phyloP scores from a whole-genome alignment of 2,329 filamentous ascomycete genomes.

The Pyrenochaeta sp. region DNA sequence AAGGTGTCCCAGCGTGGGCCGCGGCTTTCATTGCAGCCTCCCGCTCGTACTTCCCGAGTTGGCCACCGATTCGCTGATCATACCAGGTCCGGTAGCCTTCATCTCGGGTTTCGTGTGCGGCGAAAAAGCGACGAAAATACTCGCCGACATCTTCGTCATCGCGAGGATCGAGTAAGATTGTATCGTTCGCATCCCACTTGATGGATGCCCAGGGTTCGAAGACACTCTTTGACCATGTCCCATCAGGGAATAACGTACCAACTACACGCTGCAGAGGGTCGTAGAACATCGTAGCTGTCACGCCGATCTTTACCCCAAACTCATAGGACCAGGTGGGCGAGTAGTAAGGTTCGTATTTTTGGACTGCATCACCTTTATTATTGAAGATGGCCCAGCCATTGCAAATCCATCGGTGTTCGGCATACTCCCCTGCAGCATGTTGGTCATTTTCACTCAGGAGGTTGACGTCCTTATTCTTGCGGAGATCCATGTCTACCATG shows the following conservation, averaged over 20 bases:
- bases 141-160: slow-evolving; percentile 3
- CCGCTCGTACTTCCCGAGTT: not conserved
- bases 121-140: not conserved
- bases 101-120: not conserved
- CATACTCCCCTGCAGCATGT: too few species aligned
- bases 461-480: too few species aligned
- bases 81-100: not conserved
- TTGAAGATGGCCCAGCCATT: too few species aligned
- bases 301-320: too few species aligned
- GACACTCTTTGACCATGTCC: slow-evolving; percentile 2
- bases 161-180: slow-evolving; percentile 2
- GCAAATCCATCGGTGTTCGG: too few species aligned
- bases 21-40: not conserved
- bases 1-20: not conserved
- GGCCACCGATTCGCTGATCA: too few species aligned
- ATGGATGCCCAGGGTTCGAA: not conserved
- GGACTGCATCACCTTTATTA: too few species aligned
- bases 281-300: too few species aligned
- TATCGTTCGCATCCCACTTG: slow-evolving; percentile 2
- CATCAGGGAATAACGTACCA: not conserved
- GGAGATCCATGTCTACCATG: too few species aligned
- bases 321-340: too few species aligned
- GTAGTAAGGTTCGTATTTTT: too few species aligned
- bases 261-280: slow-evolving; percentile 3
- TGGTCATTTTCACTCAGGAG: too few species aligned